phyloP scores from a whole-genome alignment of 345 rosid species.

The Camelina neglecta region DNA sequence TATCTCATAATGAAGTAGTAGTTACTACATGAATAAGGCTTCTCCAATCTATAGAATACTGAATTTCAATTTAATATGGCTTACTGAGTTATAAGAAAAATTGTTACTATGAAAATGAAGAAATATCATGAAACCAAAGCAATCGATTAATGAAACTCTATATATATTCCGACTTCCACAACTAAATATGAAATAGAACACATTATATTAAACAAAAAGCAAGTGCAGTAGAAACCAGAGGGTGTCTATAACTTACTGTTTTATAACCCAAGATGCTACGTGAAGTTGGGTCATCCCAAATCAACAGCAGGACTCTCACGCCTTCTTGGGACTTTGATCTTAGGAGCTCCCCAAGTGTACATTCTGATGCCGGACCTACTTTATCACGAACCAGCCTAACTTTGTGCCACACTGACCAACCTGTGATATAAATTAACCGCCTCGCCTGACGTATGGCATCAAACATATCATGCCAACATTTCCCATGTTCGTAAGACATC shows the following conservation, averaged over 20 bases:
- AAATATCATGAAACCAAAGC: constrained; percentile 16
- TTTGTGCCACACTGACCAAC: constrained; percentile 81
- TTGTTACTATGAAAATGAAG: too few species aligned
- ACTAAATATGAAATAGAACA: constrained; percentile 1
- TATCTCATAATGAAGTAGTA: constrained; percentile 6
- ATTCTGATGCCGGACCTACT: constrained; percentile 41
- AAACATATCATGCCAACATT: constrained; percentile 78
- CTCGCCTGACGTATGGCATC: constrained; percentile 77
- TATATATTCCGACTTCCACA: neutral
- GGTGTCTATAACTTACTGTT: constrained; percentile 51
- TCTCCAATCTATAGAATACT: neutral
- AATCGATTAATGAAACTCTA: neutral
- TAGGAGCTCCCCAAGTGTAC: constrained; percentile 75
- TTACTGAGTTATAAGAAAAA: neutral
- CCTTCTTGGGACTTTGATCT: constrained; percentile 87
- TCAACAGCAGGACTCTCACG: constrained; percentile 82
- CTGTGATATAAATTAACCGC: constrained; percentile 74
- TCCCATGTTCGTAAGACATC: constrained; percentile 55
- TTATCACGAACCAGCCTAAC: constrained; percentile 66
- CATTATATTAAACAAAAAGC: too few species aligned
- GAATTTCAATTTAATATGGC: constrained; percentile 2
- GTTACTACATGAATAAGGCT: constrained; percentile 14
- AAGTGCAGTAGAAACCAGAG: too few species aligned
- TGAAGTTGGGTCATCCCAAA: constrained; percentile 97
- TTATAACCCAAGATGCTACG: constrained; percentile 66